phyloP scores from a whole-genome alignment of 257 asterid genomes.

The Solanum pimpinellifolium region DNA sequence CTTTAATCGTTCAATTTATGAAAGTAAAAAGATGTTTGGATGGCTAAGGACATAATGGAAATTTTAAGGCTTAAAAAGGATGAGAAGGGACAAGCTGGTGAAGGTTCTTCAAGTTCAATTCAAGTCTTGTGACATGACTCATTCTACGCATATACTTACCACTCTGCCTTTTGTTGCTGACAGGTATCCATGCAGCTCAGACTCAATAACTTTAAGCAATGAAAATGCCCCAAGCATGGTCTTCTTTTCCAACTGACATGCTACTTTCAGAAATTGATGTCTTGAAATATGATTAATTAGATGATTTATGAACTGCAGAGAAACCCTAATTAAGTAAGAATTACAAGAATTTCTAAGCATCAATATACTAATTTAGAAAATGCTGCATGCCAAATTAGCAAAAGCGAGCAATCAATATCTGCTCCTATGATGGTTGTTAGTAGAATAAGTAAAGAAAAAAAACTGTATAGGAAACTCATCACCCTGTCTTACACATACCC shows the following conservation, averaged over 20 bases:
- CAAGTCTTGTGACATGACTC: background rate
- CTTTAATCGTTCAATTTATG: background rate
- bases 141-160: conserved; percentile 34
- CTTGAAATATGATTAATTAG: conserved; percentile 75
- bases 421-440: background rate
- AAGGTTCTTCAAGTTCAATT: background rate
- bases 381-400: background rate
- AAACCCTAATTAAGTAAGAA: background rate
- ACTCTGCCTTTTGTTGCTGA: conserved; percentile 84
- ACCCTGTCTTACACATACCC: conserved; percentile 37
- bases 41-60: background rate
- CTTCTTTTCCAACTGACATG: conserved; percentile 93
- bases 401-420: background rate
- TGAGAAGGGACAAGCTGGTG: background rate
- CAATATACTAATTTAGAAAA: background rate
- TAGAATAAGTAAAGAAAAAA: background rate
- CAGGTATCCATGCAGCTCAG: conserved; percentile 86
- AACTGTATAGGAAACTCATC: background rate
- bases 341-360: background rate
- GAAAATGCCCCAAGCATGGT: conserved; percentile 74
- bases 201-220: conserved; percentile 33
- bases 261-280: conserved; percentile 20
- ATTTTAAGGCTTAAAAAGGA: background rate
- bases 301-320: conserved; percentile 82
- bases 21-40: background rate